Evolutionary conservation across 169 alveolate genomes (phyloP), one percentile per base, ranked within the genome.

Genomic region (Cryptosporidium ubiquitum): DNA sequence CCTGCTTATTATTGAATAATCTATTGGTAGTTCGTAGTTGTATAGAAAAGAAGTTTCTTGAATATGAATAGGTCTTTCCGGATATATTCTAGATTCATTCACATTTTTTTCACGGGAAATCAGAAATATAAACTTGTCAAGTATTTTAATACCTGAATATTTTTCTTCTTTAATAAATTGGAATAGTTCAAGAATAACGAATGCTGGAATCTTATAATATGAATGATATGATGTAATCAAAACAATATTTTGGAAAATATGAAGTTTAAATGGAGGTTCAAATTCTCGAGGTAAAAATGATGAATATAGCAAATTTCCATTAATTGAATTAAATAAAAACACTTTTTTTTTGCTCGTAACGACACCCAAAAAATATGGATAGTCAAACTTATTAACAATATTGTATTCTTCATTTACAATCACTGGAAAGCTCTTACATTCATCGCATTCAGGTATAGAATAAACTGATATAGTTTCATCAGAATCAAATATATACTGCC

Each of bases 211-310:
- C 26, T 64, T 29, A 23, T 79, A 42, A n/a, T 26, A 5, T 18
- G 79, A 26, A 79, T 79, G 89, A 79, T 16, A 61, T 31, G 89
- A 40, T 10, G 89, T 79, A 40, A 79, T 37, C 35, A 79, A 31
- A 23, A 79, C 33, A 18, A 64, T 39, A 26, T 79, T 79, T 40
- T 58, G 75, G 40, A 44, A 26, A 79, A 79, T 39, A 26, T 44
- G 39, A 42, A 79, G 68, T 31, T 14, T 79, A 26, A n/a, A 64
- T 60, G 89, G 89, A 20, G 75, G 68, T 26, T n/a, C 69, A 39
- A 79, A 79, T 18, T 49, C 37, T 61, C 61, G 44, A 23, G 89
- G 89, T 20, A 79, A 47, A 39, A 79, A 23, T 37, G 71, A 40
- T 29, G 89, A 61, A 79, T 79, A 66, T 26, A 61, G 16, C 23